Base-by-base conservation (phyloP, 345 rosid species). In the Linum tenue region DNA sequence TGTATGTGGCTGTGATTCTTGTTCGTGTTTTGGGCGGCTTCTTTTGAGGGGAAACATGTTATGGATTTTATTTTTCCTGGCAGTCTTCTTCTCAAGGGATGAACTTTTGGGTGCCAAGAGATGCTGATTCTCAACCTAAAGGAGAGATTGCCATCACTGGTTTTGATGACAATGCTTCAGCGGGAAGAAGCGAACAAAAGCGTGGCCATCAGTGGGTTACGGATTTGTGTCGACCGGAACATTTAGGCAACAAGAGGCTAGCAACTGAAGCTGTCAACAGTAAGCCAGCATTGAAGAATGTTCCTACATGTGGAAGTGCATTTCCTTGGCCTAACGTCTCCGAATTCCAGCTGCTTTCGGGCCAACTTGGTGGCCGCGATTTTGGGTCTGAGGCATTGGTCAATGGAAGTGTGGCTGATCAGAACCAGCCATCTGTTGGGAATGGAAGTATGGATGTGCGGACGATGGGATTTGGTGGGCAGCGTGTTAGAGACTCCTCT, bases 201-300 rank as follows among this genome's bases (percentile, higher is more conserved):
- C 84, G 83, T 36, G 59, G 76, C 38, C 80, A 81, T 77, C 82
- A 75, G 60, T 83, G 86, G 85, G 73, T 81, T 76, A 69, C 69
- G 74, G 86, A 83, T 75, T 66, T 70, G 42, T 15, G 70, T 39
- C 72, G 62, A 17, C 64, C 79, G 36, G 86, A 85, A 70, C 55
- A 56, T 36, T 76, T 79, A 63, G 65, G 79, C 81, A 81, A 76
- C 72, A 85, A 85, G 69, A 83, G 73, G 82, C 90, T 79, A 75
- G 87, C 83, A 36, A 62, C 70, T 65, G 84, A 79, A 75, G 70
- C 67, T 39, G 70, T 72, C 65, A 67, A 64, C 37, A 59, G 67
- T 62, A 67, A 71, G 69, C 69, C 81, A 31, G 66, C 74, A 55
- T 50, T 69, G 4, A 62, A 65, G 55, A 73, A 62, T 66, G 70